Evolutionary conservation across 2,329 filamentous ascomycete genomes (phyloP), one percentile per base, ranked within the genome.

Genomic region (Aureobasidium sp.): DNA sequence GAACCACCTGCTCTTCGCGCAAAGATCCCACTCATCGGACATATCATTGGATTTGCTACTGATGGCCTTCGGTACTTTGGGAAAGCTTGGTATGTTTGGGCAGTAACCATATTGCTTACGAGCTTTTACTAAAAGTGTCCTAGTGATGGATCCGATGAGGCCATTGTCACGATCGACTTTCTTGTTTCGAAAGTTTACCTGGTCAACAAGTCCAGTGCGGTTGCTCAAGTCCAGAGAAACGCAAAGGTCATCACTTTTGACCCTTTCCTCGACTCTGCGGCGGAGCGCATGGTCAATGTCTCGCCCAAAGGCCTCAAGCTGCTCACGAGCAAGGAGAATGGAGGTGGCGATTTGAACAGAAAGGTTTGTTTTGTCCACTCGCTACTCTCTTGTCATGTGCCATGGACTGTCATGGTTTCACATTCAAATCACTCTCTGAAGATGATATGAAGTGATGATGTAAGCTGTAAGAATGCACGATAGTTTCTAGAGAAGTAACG

Each of bases 181-280:
- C 37, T 52, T 2, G 47, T 55, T 11, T 37, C 59, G 0, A 61
- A 47, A 20, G 29, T 61, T 5, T 61, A 61, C 29, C 14, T 61
- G 27, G 59, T 61, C n/a, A 61, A 52, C 31, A 52, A 49, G 20
- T 53, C 48, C 5, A 61, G 66, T 1, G 65, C 81, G 1, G 69
- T 77, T 11, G 72, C 74, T 31, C 66, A 72, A 8, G 71, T 76
- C 12, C 71, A 78, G 42, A 75, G 77, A 25, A 72, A 72, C 27
- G 67, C 70, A 31, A 75, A 75, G 29, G 70, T 73, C 31, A 68
- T 81, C 20, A 74, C 72, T 0, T 79, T 80, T 64, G 75, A 77
- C 37, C 74, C 75, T 0, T 72, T 81, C 29, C 69, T 75, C 12
- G 64, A 73, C 3, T 72, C 76, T 4, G 72, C 77, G 2, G 72